A percentile compares a stretch with the other conserved stretches of the same genome.
phyloP scores from a whole-genome alignment of 805 yeast species.

The Grigorovia humatica region DNA sequence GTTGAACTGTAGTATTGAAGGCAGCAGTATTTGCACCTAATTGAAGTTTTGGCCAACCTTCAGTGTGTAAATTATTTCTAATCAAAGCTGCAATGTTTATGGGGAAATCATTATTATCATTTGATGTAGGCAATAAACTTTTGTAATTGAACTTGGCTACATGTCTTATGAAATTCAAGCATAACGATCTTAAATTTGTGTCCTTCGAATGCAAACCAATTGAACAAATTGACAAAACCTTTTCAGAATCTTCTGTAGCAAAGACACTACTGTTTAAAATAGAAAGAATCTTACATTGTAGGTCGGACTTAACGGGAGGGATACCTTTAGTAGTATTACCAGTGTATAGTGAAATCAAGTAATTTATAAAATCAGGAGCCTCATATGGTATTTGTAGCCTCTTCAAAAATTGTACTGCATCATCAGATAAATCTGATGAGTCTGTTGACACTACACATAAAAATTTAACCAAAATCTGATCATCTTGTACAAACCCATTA shows the following conservation, averaged over 20 bases:
- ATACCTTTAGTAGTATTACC: conserved; percentile 35
- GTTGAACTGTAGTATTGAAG: conserved; percentile 32
- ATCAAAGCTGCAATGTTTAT: conserved; percentile 41
- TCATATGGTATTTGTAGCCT: conserved; percentile 46
- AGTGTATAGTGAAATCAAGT: conserved; percentile 37
- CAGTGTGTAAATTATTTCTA: conserved; percentile 40
- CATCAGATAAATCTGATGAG: conserved; percentile 40
- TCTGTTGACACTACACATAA: conserved; percentile 58
- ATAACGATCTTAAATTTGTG: conserved; percentile 43
- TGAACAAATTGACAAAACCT: conserved; percentile 41
- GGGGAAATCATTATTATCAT: conserved; percentile 8
- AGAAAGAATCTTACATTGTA: conserved; percentile 48
- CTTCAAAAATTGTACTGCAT: conserved; percentile 41
- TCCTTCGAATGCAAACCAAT: conserved; percentile 48
- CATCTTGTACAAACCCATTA: conserved; percentile 33
- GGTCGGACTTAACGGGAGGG: conserved; percentile 43
- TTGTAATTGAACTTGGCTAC: conserved; percentile 31
- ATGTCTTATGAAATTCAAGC: conserved; percentile 59
- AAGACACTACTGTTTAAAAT: conserved; percentile 41
- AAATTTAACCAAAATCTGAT: conserved; percentile 34
- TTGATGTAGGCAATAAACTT: conserved; percentile 8
- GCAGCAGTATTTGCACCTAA: conserved; percentile 26
- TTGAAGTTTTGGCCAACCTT: conserved; percentile 51
- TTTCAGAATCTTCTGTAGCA: conserved; percentile 34
- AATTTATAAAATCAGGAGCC: conserved; percentile 33